Percentiles rank a stretch among this genome's conserved stretches.
Conservation (phyloP, 768 basidiomycete species). For the Boletus barrowsii region DNA sequence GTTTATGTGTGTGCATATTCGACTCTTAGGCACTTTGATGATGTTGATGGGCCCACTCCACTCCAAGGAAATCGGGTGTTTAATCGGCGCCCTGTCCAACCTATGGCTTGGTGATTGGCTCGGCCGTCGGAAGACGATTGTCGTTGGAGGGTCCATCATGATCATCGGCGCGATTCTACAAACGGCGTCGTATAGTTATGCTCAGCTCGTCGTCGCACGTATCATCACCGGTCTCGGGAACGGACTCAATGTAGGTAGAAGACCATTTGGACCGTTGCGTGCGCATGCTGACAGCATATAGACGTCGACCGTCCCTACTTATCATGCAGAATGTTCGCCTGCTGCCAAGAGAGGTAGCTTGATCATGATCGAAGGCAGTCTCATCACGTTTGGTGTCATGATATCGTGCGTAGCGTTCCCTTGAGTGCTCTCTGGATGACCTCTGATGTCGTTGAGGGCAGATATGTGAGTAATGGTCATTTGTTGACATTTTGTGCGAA, state of each 20-base stretch:
- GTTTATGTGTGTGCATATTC: slow-evolving; percentile 43
- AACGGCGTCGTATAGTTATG: slow-evolving; percentile 52
- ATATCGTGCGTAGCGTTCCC: slow-evolving; percentile 44
- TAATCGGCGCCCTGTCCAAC: slow-evolving; percentile 61
- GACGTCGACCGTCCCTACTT: slow-evolving; percentile 65
- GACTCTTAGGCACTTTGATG: background rate
- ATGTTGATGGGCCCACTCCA: background rate
- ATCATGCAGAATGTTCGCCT: slow-evolving; percentile 65
- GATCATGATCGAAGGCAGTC: slow-evolving; percentile 63
- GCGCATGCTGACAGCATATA: slow-evolving; percentile 19
- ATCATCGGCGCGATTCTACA: slow-evolving; percentile 63
- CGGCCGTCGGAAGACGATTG: slow-evolving; percentile 57
- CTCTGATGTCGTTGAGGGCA: slow-evolving; percentile 2
- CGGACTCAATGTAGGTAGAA: slow-evolving; percentile 48
- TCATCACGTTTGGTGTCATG: slow-evolving; percentile 64
- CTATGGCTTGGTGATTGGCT: slow-evolving; percentile 58
- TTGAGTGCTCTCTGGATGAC: background rate
- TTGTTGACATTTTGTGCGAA: background rate
- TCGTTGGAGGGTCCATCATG: slow-evolving; percentile 57
- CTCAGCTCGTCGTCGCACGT: slow-evolving; percentile 60
- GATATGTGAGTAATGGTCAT: slow-evolving; percentile 19
- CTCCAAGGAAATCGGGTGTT: slow-evolving; percentile 62
- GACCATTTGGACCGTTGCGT: too few relatives aligned
- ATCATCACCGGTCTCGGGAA: slow-evolving; percentile 62
- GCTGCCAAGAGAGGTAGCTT: slow-evolving; percentile 56